Evolutionary conservation across 257 asterid genomes (phyloP), one percentile per base, ranked within the genome.

Genomic region (Schizonepeta tenuifolia): DNA sequence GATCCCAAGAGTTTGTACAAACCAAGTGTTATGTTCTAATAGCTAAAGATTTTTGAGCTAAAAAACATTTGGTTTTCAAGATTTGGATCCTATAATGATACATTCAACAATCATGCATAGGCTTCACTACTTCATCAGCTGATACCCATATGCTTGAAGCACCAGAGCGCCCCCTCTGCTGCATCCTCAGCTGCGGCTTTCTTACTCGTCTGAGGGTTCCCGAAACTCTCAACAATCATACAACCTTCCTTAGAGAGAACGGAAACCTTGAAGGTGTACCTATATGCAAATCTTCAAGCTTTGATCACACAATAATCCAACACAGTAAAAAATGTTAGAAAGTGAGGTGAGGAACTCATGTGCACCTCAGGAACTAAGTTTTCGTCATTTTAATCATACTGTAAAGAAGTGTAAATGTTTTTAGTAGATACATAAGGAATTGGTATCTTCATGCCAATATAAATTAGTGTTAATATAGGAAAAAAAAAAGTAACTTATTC

Each of bases 101-200:
- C 62, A 61, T 26, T 62, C 10, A 47, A 28, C 36, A 58, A 9
- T 7, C 38, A 35, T 35, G 7, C 21, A 71, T 12, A 56, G 14
- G 41, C 47, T 46, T 1, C n/a, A 20, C 62, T 22, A 26, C 21
- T 73, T 51, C 55, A 14, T 44, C 15, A 74, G 18, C 22, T 41
- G 46, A 54, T 41, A 26, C 69, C 53, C 54, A 54, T 55, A 12
- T 71, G 28, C 43, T 56, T 77, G 63, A 77, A 55, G 69, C 69
- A 77, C 77, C 81, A 77, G 47, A 71, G 64, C 8, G 77, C 81
- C 46, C 64, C 77, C 51, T 77, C 65, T 1, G 77, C 77, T 6
- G 81, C 77, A 18, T 71, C 26, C 6, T 70, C 77, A 0, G 77
- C 73, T 21, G 81, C 77, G 13, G 69, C 81, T n/a, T 65, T 77